phyloP scores from a whole-genome alignment of 768 basidiomycete species.

The Pholiota microspora region DNA sequence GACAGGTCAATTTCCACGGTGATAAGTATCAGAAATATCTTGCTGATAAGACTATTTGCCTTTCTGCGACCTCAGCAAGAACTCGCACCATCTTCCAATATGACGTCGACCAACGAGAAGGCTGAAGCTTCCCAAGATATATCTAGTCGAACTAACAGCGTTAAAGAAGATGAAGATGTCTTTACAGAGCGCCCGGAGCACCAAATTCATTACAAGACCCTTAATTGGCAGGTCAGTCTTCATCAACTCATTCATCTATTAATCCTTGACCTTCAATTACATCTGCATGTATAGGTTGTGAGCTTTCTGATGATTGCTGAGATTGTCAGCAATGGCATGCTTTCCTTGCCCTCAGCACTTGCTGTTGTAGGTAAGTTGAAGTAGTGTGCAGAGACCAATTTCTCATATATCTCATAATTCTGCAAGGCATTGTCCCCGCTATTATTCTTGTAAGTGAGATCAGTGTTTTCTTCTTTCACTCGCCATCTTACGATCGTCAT shows the following conservation, averaged over 20 bases:
- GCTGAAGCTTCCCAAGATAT: not conserved
- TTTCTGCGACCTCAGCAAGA: not conserved
- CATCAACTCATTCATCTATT: not conserved
- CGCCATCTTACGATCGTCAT: not conserved
- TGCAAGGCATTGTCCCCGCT: slow-evolving; percentile 7
- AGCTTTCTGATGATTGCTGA: slow-evolving; percentile 8
- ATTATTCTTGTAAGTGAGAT: slow-evolving; percentile 7
- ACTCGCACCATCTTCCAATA: not conserved
- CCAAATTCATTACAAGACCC: slow-evolving; percentile 9
- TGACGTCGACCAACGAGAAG: not conserved
- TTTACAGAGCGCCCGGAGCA: slow-evolving; percentile 5
- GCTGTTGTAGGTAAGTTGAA: slow-evolving; percentile 6
- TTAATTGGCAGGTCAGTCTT: slow-evolving; percentile 7
- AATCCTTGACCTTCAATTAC: too few relatives aligned
- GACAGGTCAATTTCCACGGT: not conserved
- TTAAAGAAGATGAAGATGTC: slow-evolving; percentile 5
- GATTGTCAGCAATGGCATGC: slow-evolving; percentile 9
- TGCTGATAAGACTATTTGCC: not conserved
- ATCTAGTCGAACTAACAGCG: not conserved
- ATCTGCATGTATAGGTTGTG: not conserved
- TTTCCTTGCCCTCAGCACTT: slow-evolving; percentile 9
- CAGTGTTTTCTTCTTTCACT: not conserved
- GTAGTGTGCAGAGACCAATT: too few relatives aligned
- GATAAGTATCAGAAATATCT: not conserved
- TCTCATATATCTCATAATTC: not conserved